Conservation (phyloP, 2,329 filamentous ascomycete species). For the Colletotrichum musicola region DNA sequence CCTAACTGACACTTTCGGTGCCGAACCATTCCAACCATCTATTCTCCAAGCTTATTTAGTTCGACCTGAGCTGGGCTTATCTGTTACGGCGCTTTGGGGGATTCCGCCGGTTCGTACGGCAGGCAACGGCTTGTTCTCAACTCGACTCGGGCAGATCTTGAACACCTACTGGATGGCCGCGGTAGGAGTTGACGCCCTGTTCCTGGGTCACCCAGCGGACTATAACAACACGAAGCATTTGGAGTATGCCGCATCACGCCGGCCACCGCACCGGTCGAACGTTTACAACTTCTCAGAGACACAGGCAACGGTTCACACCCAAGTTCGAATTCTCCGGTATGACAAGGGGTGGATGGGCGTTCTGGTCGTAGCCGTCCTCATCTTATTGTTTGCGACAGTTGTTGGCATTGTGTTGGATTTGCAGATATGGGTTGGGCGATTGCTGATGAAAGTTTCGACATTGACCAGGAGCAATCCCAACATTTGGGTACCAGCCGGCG, state of each 20-base stretch:
- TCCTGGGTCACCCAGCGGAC: constrained; percentile 3
- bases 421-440: constrained; percentile 3
- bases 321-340: background rate
- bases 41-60: constrained; percentile 3
- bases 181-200: background rate
- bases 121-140: background rate
- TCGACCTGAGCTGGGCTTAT: background rate
- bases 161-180: constrained; percentile 4
- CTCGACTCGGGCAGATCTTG: background rate
- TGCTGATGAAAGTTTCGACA: constrained; percentile 9
- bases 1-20: background rate
- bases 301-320: background rate
- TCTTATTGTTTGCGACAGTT: background rate
- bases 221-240: background rate
- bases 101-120: background rate
- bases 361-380: background rate
- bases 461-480: constrained; percentile 13
- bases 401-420: constrained; percentile 1
- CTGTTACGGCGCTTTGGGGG: background rate
- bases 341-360: constrained; percentile 5
- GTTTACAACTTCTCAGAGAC: background rate
- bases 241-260: background rate
- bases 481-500: constrained; percentile 3
- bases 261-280: background rate
- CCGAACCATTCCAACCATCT: background rate